Conservation (phyloP, 257 asterid species). For the Nicotiana benthamiana region DNA sequence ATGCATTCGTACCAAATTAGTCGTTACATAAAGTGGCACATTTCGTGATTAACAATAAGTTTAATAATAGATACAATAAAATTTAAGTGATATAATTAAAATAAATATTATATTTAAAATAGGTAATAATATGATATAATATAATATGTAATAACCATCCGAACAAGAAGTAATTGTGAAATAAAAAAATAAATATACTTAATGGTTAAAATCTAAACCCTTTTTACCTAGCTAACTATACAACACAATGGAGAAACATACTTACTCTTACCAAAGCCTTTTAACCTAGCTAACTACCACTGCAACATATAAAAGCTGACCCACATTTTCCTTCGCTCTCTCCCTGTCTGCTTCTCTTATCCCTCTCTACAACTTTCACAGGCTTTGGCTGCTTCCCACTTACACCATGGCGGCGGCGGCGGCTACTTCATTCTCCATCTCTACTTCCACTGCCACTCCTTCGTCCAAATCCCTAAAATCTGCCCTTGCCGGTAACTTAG, state of each 20-base stretch:
- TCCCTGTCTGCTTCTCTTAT: not conserved
- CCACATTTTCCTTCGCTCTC: not conserved
- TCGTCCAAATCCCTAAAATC: slow-evolving; percentile 23
- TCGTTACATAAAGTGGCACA: no score
- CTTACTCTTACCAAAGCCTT: not conserved
- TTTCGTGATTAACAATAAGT: no score
- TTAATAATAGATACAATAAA: no score
- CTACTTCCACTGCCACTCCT: slow-evolving; percentile 20
- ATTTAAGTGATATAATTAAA: no score
- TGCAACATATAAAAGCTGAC: not conserved
- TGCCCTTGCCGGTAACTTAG: slow-evolving; percentile 23
- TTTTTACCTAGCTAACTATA: no score
- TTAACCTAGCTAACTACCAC: not conserved
- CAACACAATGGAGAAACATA: not conserved
- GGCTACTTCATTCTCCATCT: slow-evolving; percentile 22
- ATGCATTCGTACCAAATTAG: no score
- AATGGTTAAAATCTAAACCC: no score
- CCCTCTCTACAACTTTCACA: not conserved
- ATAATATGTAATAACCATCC: no score
- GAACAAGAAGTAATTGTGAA: no score
- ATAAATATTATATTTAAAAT: no score
- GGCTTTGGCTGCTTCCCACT: not conserved
- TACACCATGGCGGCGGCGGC: slow-evolving; percentile 49
- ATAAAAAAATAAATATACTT: not conserved
- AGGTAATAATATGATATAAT: no score